phyloP scores from a whole-genome alignment of 495 filamentous ascomycete species.

The Neurospora sp. region DNA sequence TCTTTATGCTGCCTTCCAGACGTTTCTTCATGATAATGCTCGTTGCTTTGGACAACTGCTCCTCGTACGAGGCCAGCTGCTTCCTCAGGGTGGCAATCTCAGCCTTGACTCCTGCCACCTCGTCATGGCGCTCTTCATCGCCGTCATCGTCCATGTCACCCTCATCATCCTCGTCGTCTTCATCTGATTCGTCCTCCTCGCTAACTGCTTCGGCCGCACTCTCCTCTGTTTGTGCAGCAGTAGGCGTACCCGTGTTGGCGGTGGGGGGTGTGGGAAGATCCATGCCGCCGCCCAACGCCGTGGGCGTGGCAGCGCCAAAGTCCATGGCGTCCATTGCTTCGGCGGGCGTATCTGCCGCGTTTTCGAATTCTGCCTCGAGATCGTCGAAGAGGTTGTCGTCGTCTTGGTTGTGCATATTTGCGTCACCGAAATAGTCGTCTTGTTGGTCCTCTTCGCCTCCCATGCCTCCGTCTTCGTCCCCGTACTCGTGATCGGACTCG shows the following conservation, averaged over 20 bases:
- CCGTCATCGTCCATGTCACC: slow-evolving; percentile 39
- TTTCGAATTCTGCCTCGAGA: slow-evolving; percentile 29
- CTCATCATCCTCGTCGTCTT: slow-evolving; percentile 38
- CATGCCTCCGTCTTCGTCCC: slow-evolving; percentile 49
- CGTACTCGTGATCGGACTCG: slow-evolving; percentile 41
- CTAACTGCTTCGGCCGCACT: slow-evolving; percentile 33
- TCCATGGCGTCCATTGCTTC: slow-evolving; percentile 13
- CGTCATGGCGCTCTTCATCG: slow-evolving; percentile 33
- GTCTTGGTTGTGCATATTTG: neutral
- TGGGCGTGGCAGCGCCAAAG: slow-evolving; percentile 18
- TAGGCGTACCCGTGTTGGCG: slow-evolving; percentile 19
- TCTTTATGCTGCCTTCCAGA: slow-evolving; percentile 42
- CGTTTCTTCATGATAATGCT: slow-evolving; percentile 44
- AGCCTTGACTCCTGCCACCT: slow-evolving; percentile 37
- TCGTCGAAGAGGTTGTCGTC: slow-evolving; percentile 30
- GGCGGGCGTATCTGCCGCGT: slow-evolving; percentile 18
- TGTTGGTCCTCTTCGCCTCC: slow-evolving; percentile 32
- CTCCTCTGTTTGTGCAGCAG: slow-evolving; percentile 17
- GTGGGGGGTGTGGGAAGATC: slow-evolving; percentile 33
- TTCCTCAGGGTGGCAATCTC: slow-evolving; percentile 47
- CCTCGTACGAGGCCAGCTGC: slow-evolving; percentile 27
- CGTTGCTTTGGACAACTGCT: slow-evolving; percentile 24
- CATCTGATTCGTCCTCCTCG: slow-evolving; percentile 38
- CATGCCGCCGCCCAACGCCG: slow-evolving; percentile 7
- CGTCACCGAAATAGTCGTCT: slow-evolving; percentile 7